These are phyloP conservation scores for Zalerion maritima DNA, from an alignment of 495 filamentous ascomycete species.

Conservation along the genomic window DNA sequence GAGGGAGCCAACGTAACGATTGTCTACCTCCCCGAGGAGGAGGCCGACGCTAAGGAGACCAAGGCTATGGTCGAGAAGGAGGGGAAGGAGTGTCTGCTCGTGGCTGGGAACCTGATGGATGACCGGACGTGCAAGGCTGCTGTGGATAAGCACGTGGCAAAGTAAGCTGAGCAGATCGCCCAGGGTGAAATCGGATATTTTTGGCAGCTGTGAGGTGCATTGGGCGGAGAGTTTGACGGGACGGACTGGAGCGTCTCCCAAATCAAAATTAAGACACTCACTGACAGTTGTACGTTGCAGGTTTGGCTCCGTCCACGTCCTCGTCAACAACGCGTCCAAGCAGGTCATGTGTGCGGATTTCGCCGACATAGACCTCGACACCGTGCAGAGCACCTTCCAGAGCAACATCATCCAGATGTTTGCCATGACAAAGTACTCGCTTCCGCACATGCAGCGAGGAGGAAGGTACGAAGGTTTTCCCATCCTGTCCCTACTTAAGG, in stretches of 20 bases:
- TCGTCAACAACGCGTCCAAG: constrained; percentile 49
- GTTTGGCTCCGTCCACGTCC: constrained; percentile 35
- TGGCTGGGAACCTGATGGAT: constrained; percentile 35
- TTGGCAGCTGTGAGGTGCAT: too few species aligned
- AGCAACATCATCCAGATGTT: constrained; percentile 49
- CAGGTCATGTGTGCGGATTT: constrained; percentile 39
- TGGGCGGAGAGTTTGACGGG: too few species aligned
- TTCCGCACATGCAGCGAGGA: constrained; percentile 41
- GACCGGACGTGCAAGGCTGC: constrained; percentile 28
- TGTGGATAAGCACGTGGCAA: constrained; percentile 36
- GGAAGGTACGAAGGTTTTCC: constrained; percentile 18
- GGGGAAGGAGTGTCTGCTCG: constrained; percentile 27
- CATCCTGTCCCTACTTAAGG: not conserved
- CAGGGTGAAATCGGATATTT: not conserved
- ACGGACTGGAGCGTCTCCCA: constrained; percentile 1
- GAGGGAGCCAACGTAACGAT: constrained; percentile 43
- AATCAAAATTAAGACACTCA: too few species aligned
- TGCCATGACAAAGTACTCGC: constrained; percentile 43
- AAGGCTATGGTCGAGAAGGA: constrained; percentile 35
- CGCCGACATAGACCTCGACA: constrained; percentile 31
- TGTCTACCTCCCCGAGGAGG: constrained; percentile 38
- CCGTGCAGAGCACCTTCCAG: constrained; percentile 37
- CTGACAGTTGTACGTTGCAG: too few species aligned
- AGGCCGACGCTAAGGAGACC: constrained; percentile 38
- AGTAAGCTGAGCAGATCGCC: constrained; percentile 13